phyloP scores from a whole-genome alignment of 495 filamentous ascomycete species.

The Daldinia loculata region DNA sequence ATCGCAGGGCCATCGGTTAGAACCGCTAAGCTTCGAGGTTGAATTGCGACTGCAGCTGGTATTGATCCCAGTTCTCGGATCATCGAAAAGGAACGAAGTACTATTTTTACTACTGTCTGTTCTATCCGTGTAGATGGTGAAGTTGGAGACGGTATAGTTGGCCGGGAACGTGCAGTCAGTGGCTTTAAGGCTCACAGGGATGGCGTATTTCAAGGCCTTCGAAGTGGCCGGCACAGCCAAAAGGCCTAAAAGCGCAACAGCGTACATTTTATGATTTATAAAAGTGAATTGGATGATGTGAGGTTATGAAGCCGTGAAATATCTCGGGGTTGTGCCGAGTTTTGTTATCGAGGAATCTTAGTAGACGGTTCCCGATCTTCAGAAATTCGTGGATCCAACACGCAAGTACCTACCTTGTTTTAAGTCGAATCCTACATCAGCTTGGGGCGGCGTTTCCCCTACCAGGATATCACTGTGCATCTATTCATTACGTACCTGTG shows the following conservation, averaged over 20 bases:
- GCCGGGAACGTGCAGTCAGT: constrained; percentile 37
- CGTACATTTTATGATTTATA: constrained; percentile 16
- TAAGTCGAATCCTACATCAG: constrained; percentile 9
- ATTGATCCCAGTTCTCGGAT: constrained; percentile 38
- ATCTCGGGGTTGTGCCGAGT: neutral
- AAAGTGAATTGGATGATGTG: neutral
- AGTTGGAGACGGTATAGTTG: constrained; percentile 38
- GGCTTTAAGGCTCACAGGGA: constrained; percentile 14
- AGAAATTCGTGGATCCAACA: neutral
- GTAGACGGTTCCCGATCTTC: neutral
- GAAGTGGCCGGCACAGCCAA: constrained; percentile 20
- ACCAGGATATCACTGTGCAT: constrained; percentile 26
- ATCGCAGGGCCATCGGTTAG: constrained; percentile 43
- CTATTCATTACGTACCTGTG: neutral
- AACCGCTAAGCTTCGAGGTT: constrained; percentile 34
- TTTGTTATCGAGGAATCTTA: neutral
- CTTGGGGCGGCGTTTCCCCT: constrained; percentile 16
- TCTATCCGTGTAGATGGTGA: constrained; percentile 34
- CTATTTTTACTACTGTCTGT: constrained; percentile 19
- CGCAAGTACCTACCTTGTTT: constrained; percentile 5
- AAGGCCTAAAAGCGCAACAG: constrained; percentile 16
- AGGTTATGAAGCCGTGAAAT: neutral
- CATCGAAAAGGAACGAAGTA: constrained; percentile 36
- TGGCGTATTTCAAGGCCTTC: constrained; percentile 26
- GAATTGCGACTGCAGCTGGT: constrained; percentile 39